Base-by-base conservation (phyloP, 2,329 filamentous ascomycete genomes). In the Trichoderma sp. region DNA sequence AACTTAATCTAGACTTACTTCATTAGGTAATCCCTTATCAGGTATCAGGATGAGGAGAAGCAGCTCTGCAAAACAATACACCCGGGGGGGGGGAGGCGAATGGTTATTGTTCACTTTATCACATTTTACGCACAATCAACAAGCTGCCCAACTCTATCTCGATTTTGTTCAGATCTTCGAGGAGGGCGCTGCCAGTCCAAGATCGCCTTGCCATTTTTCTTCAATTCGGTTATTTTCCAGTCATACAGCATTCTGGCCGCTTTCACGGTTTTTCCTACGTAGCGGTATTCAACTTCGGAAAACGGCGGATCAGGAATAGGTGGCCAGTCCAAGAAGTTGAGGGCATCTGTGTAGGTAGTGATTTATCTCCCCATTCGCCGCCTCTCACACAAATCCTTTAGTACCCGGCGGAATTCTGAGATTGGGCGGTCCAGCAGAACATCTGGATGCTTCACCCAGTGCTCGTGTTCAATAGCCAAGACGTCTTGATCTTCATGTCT, bases 381-480 rank as follows among this genome's bases (percentile, higher is more conserved):
- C 8, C 10, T 42, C n/a, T 19, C 39, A 5, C 10, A n/a, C 10
- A 0, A 10, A n/a, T 42, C 2, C 8, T 42, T 42, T 15, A 42
- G 39, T 34, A 42, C 2, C 7, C 17, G n/a, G 39, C 39, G 17
- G 17, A 19, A n/a, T 19, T 3, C 8, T 19, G 7, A 42, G 4
- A 19, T 42, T 10, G 10, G 17, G 8, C 5, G 8, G 17, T 19
- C 8, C 8, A 42, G 1, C 39, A 42, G 39, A 0, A 42, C 17
- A 19, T 19, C 1, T 2, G 0, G 17, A 42, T 19, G 39, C 8
- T 42, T 10, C 1, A 42, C 4, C 39, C 3, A 42, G 3, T 10
- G 2, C 39, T 19, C 4, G 0, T 4, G n/a, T n/a, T 2, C 1
- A 1, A 19, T 4, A 19, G 1, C 12, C n/a, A n/a, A 42, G 0